Conservation (phyloP, 441 rosid genomes). For the Erodium trifolium region DNA sequence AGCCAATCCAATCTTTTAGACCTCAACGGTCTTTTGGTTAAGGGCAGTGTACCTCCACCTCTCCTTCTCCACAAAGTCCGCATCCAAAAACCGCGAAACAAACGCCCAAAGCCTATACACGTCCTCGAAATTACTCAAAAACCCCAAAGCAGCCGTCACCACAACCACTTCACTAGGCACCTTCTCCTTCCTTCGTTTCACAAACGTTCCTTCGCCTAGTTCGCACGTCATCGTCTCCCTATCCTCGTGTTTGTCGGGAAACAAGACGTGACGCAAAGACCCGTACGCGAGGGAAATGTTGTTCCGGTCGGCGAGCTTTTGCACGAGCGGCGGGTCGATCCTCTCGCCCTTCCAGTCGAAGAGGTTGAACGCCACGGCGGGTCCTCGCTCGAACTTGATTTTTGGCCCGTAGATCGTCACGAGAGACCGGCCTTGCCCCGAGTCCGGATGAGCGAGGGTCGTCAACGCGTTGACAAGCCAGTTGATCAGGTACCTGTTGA, state of each 20-base stretch:
- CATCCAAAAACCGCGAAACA: constrained; percentile 74
- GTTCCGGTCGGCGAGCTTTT: constrained; percentile 77
- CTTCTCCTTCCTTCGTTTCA: constrained; percentile 25
- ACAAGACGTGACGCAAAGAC: constrained; percentile 50
- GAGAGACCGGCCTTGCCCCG: constrained; percentile 28
- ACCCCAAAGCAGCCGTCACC: constrained; percentile 66
- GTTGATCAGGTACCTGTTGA: constrained; percentile 60
- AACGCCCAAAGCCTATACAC: constrained; percentile 71
- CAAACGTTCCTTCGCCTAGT: constrained; percentile 18
- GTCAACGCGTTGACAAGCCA: constrained; percentile 73
- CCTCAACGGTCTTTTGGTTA: background rate
- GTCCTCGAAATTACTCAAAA: constrained; percentile 73
- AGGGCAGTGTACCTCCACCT: constrained; percentile 21
- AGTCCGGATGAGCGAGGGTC: constrained; percentile 70
- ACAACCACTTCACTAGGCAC: constrained; percentile 42
- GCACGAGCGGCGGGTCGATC: constrained; percentile 65
- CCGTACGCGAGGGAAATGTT: constrained; percentile 63
- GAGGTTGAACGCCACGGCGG: constrained; percentile 78
- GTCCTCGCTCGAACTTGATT: constrained; percentile 69
- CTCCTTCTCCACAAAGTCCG: constrained; percentile 82
- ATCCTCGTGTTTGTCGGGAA: constrained; percentile 46
- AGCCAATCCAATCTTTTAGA: too few relatives aligned
- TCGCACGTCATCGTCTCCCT: constrained; percentile 19
- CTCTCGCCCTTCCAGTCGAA: constrained; percentile 81
- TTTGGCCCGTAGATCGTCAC: constrained; percentile 77